Base-by-base conservation (phyloP, 2,329 filamentous ascomycete genomes). In the Penicillium corylophilum region DNA sequence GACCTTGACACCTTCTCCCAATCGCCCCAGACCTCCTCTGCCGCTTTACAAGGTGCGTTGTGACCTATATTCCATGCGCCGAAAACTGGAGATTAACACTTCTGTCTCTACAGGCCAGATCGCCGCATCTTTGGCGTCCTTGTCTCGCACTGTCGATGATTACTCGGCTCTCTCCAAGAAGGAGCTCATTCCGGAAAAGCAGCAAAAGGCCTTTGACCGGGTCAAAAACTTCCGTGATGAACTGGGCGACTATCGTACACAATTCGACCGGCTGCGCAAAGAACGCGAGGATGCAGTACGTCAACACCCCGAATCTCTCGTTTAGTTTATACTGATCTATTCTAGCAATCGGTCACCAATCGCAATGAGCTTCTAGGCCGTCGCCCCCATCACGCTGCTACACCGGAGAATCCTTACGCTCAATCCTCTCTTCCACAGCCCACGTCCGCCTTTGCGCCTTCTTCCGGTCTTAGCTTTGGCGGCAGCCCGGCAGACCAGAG, bases 341-440 rank as follows among this genome's bases (percentile, higher is more conserved):
- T 23, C 50, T 48, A 81, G 77, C 76, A 79, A 77, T 77, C 79
- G 45, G 80, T 83, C 46, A 82, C 88, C 62, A 89, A 91, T 68
- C 82, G 90, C 44, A 82, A 82, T 56, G 94, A 97, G 72, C 81
- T 99, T 23, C 81, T 97, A 0, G 93, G 92, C 23, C 82, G 94
- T 46, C 81, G 94, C 42, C 90, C 91, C 1, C 93, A 94, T 60
- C 78, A 83, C 66, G 83, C 84, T 35, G 76, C 85, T n/a, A 88
- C 88, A 1, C 93, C 94, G 1, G 94, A 97, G 71, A 97, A 97
- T 66, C 94, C 94, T 0, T 97, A 97, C 70, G 84, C 90, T 15
- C 84, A 88, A 65, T 79, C 76, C 60, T 76, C 69, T 47, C 76
- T 74, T 18, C 67, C 72, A 24, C 67, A 68, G 45, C 58, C 43